phyloP scores from a whole-genome alignment of 768 basidiomycete species.

The Phlebiopsis gigantea region DNA sequence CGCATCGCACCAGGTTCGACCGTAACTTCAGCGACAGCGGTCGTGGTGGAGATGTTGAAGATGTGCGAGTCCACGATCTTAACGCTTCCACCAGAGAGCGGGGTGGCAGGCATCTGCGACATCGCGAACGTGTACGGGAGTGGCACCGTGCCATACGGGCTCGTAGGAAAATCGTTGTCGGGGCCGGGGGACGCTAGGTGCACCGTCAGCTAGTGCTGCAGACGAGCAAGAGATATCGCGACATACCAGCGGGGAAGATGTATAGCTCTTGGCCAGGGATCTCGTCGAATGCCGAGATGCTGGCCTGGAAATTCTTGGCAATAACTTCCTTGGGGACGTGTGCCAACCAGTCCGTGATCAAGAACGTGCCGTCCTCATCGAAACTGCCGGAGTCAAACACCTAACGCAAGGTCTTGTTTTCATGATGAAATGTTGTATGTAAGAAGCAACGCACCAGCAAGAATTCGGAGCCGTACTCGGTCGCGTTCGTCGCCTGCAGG shows the following conservation, averaged over 20 bases:
- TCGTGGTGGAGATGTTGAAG: slow-evolving; percentile 46
- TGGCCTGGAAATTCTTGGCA: slow-evolving; percentile 27
- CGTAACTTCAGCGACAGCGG: slow-evolving; percentile 52
- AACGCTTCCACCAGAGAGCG: slow-evolving; percentile 36
- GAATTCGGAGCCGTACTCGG: slow-evolving; percentile 24
- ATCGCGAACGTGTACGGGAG: slow-evolving; percentile 44
- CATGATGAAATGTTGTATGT: background rate
- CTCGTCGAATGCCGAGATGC: slow-evolving; percentile 23
- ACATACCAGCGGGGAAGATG: slow-evolving; percentile 25
- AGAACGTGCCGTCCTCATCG: slow-evolving; percentile 28
- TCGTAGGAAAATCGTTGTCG: slow-evolving; percentile 28
- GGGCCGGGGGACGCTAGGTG: slow-evolving; percentile 21
- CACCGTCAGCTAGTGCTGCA: background rate
- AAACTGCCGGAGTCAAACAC: slow-evolving; percentile 32
- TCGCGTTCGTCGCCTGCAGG: slow-evolving; percentile 19
- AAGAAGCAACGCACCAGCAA: slow-evolving; percentile 14
- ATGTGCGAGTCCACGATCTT: slow-evolving; percentile 42
- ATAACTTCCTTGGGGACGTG: slow-evolving; percentile 31
- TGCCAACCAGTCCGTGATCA: slow-evolving; percentile 26
- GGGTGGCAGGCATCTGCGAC: slow-evolving; percentile 40
- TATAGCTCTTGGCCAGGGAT: slow-evolving; percentile 23
- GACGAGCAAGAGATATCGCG: no score
- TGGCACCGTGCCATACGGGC: slow-evolving; percentile 41
- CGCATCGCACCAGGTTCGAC: slow-evolving; percentile 25
- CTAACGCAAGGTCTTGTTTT: slow-evolving; percentile 5